These are phyloP conservation scores for Teratosphaeria viscida DNA, from an alignment of 2,329 filamentous ascomycete genomes.

Conservation along the genomic window DNA sequence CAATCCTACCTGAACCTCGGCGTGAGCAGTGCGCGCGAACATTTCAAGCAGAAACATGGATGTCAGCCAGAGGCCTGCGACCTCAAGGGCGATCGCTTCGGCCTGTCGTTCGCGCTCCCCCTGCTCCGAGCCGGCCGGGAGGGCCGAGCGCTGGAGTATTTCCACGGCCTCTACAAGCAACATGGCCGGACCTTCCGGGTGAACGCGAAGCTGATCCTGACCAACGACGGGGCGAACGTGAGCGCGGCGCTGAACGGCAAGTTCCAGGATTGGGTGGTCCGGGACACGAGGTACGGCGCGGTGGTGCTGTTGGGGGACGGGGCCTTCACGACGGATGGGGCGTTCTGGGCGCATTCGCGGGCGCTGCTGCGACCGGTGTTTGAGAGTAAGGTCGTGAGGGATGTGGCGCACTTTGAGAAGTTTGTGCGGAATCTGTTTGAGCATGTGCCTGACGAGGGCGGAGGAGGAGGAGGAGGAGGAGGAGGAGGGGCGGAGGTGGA, in stretches of 20 bases:
- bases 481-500: conserved; percentile 40
- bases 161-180: neutral
- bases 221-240: neutral
- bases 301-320: neutral
- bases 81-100: neutral
- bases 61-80: neutral
- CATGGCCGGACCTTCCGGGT: neutral
- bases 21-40: neutral
- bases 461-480: conserved; percentile 24
- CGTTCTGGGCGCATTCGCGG: conserved; percentile 19
- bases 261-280: neutral
- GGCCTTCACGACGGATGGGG: conserved; percentile 19
- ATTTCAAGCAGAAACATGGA: neutral
- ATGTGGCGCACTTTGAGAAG: conserved; percentile 9
- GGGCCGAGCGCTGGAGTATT: neutral
- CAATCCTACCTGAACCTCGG: neutral
- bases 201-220: neutral
- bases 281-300: neutral
- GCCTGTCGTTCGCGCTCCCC: neutral
- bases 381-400: conserved; percentile 15
- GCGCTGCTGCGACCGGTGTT: conserved; percentile 16
- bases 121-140: neutral
- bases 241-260: neutral
- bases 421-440: conserved; percentile 6
- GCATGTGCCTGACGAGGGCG: conserved; percentile 21